A percentile compares a stretch with the other conserved stretches of the same genome.
Evolutionary conservation across 2,329 filamentous ascomycete species (phyloP).

Genomic region (Zymoseptoria pseudotritici): DNA sequence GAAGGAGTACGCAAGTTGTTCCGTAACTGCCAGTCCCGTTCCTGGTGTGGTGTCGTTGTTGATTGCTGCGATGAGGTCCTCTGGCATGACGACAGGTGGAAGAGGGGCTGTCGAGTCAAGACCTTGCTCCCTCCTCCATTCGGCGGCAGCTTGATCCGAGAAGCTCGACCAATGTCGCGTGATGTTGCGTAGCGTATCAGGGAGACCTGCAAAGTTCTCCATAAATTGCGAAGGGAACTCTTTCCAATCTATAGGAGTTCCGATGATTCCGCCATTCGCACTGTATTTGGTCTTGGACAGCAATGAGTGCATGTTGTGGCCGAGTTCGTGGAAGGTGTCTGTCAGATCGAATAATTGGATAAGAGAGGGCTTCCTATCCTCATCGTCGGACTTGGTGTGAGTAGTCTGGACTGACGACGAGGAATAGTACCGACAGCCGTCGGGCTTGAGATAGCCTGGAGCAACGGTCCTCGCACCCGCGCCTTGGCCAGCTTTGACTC

Average conservation of each 20-base stretch:
- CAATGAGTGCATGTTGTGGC: not conserved
- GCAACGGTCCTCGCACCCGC: too few relatives aligned
- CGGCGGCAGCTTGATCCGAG: not conserved
- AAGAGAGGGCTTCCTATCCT: not conserved
- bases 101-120: not conserved
- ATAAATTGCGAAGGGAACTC: not conserved
- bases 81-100: not conserved
- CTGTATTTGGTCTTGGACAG: not conserved
- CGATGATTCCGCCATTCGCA: not conserved
- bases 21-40: not conserved
- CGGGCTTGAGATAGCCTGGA: too few relatives aligned
- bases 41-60: not conserved
- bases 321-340: not conserved
- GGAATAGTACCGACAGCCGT: too few relatives aligned
- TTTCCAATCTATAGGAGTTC: not conserved
- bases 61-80: not conserved
- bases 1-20: not conserved
- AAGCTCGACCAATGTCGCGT: not conserved
- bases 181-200: not conserved
- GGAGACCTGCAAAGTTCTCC: not conserved
- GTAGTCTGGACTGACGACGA: too few relatives aligned
- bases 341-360: not conserved
- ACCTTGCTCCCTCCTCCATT: not conserved
- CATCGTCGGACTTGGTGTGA: too few relatives aligned
- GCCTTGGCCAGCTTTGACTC: too few relatives aligned